A percentile compares a stretch with the other conserved stretches of the same genome.
These are phyloP conservation scores for Citrus mangshanensis DNA, from an alignment of 345 rosid genomes.

Conservation along the genomic window DNA sequence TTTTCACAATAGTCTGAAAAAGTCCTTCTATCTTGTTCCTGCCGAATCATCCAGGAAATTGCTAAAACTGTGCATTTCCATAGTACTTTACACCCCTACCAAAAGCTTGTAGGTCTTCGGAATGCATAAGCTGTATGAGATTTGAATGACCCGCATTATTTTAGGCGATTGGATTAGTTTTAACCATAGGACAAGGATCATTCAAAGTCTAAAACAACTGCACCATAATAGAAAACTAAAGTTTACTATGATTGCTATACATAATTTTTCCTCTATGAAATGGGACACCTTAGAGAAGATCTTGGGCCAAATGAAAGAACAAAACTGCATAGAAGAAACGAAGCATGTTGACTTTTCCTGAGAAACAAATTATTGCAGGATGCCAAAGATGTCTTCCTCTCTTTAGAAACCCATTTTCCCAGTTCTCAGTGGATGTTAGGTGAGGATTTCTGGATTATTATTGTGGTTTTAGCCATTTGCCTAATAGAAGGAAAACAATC, in stretches of 20 bases:
- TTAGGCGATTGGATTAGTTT: neutral
- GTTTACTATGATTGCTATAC: neutral
- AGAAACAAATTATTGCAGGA: no score
- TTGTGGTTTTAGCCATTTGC: no score
- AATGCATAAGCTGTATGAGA: neutral
- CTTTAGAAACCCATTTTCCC: no score
- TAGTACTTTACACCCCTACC: neutral
- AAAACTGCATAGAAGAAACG: neutral
- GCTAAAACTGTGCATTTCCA: neutral
- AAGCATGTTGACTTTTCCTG: no score
- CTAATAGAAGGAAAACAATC: no score
- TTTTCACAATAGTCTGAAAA: neutral
- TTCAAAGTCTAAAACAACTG: neutral
- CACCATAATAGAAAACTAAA: neutral
- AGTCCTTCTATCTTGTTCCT: neutral
- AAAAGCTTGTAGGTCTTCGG: neutral
- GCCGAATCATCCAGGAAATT: neutral
- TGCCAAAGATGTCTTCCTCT: no score
- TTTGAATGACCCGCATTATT: neutral
- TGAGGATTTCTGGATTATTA: no score
- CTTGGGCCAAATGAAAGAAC: neutral
- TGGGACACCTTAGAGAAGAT: neutral
- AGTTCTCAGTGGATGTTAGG: no score
- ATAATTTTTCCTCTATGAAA: neutral
- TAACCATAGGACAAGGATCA: neutral